Conservation (phyloP, 2,329 filamentous ascomycete genomes). For the Sphaerulina musiva region DNA sequence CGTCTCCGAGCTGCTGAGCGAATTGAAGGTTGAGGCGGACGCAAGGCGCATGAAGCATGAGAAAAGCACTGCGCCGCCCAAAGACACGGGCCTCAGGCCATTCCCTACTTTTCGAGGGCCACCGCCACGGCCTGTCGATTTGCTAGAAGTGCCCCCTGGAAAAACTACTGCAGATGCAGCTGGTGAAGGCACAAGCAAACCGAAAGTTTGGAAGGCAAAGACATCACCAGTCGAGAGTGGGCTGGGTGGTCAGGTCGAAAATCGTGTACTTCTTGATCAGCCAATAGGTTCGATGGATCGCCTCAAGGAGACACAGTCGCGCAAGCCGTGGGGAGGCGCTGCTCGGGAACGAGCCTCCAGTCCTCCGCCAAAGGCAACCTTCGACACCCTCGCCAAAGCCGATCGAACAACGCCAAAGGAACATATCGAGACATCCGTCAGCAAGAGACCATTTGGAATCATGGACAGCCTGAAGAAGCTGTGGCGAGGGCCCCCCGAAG, state of each 20-base stretch:
- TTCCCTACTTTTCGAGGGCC: conserved; percentile 8
- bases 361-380: conserved; percentile 4
- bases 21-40: background rate
- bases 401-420: conserved; percentile 11
- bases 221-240: conserved; percentile 14
- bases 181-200: background rate
- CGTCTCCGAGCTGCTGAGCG: background rate
- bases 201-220: conserved; percentile 13
- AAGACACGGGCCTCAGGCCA: conserved; percentile 2
- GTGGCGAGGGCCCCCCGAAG: background rate
- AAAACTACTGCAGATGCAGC: background rate
- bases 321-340: conserved; percentile 1
- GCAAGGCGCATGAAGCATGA: background rate
- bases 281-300: conserved; percentile 2
- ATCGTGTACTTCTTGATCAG: background rate
- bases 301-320: background rate
- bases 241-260: conserved; percentile 1
- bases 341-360: background rate
- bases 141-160: background rate
- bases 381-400: conserved; percentile 7
- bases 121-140: background rate
- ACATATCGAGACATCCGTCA: background rate
- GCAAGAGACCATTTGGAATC: conserved; percentile 2
- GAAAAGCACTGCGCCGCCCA: background rate
- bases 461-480: background rate